Base-by-base conservation (phyloP, 1,139 yeast species). In the Sugiyamaella sp. region DNA sequence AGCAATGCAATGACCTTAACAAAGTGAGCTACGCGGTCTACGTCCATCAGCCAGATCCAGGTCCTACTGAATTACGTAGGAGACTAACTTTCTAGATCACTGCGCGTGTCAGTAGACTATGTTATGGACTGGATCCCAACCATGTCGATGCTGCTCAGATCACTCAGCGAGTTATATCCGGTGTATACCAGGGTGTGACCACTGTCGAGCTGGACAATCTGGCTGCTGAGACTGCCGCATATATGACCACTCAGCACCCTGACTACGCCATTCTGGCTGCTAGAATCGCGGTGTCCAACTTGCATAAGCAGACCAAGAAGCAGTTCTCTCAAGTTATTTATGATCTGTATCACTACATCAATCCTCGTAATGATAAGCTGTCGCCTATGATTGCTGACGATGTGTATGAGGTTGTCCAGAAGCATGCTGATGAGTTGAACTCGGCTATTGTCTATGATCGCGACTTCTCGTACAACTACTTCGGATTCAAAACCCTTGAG, bases 201-300 rank as follows among this genome's bases (percentile, higher is more conserved):
- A 93, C 99, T 55, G 82, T 88, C 60, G 98, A 90, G 71, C 80
- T 91, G 60, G 93, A 88, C 64, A 90, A 93, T 73, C 80, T 93
- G 55, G 96, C 97, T 49, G 97, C 97, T 41, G 99, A 93, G 74
- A 90, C 98, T 39, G 95, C 97, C 55, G 98, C 98, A 42, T 86
- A 88, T 66, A 86, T 91, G 96, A 89, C 97, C 58, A 93, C 98
- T 17, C 82, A 86, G 57, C 99, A 93, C 71, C 98, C 98, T 20
- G 98, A 93, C 73, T 91, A 93, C 66, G 96, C 97, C 46, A 83
- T 84, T 43, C 80, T 93, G 63, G 99, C 97, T 50, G 98, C 98
- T 29, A 85, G 99, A 74, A 85, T 93, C 58, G 97, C 96, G 35
- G 87, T 91, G 49, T 85, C 95, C 44, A 89, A 89, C 71, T 79